Evolutionary conservation across 768 basidiomycete genomes (phyloP), one percentile per base, ranked within the genome.

Genomic region (Suillus luteus): DNA sequence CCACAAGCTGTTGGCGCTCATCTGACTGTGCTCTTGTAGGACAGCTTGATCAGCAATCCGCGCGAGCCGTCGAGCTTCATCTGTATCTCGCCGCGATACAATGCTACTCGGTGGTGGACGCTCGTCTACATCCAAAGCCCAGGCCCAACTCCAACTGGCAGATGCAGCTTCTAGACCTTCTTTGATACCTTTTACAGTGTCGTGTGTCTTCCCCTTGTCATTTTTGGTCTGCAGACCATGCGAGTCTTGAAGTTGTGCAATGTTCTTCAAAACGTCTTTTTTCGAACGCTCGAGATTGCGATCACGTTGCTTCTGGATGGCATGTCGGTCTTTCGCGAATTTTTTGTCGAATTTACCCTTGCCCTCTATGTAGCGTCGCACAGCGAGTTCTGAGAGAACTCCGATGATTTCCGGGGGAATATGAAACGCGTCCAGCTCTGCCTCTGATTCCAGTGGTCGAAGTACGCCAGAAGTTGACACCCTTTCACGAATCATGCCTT

Each of bases 101-200:
- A 98, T 93, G 60, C 94, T 95, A 69, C 90, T 92, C 3, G 96
- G 92, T 5, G 96, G 96, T 3, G 96, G 96, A 22, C 82, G 80
- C 76, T 97, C 95, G 59, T 85, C 79, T 17, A 81, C 86, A 65
- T 93, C 89, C 62, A 94, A 75, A 7, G 89, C 93, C 95, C 92
- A 98, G 22, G 88, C 86, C 89, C 92, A 95, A 35, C 81, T 84
- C 89, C 88, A 91, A 66, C 82, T 83, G 52, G 82, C 86, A 35
- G 83, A 80, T 7, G 79, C 77, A 48, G 78, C 78, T 64, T 80
- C 82, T 14, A 72, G 54, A 5, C 70, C 77, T 46, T 76, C 71
- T 67, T 64, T 68, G 49, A 75, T 61, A 11, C 70, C 64, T 59
- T 64, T 73, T 62, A 52, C 63, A 5, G 67, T 61, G 60, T 60